Evolutionary conservation across 148 eudicot genomes (phyloP).

Genomic region (Chenopodium formosanum): DNA sequence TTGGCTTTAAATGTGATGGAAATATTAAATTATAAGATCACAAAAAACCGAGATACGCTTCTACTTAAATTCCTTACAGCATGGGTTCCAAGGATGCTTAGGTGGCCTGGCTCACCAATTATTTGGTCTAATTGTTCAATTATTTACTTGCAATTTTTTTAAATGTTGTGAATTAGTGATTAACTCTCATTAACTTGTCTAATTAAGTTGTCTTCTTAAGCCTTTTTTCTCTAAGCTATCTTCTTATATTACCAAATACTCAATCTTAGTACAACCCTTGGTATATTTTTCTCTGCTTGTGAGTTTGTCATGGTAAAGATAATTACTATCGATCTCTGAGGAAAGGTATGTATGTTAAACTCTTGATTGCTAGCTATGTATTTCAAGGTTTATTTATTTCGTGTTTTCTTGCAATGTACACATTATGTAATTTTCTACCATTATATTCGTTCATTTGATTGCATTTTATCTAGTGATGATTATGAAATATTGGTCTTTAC

Average conservation of each 20-base stretch:
- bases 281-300: not conserved
- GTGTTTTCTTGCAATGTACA: too few species aligned
- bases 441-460: too few species aligned
- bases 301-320: too few species aligned
- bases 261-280: not conserved
- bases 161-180: too few species aligned
- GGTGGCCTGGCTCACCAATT: conserved; percentile 28
- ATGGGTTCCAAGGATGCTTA: conserved; percentile 15
- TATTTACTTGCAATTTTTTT: not conserved
- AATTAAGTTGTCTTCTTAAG: not conserved
- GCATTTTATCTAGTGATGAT: too few species aligned
- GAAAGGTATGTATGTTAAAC: too few species aligned
- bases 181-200: too few species aligned
- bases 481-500: too few species aligned
- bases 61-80: conserved; percentile 9
- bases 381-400: too few species aligned
- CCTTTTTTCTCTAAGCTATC: not conserved
- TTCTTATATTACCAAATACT: not conserved
- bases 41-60: conserved; percentile 20
- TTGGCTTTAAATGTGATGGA: conserved; percentile 1
- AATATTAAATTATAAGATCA: not conserved
- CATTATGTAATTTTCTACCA: too few species aligned
- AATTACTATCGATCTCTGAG: too few species aligned
- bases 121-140: not conserved
- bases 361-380: too few species aligned